Percentiles rank a stretch among this genome's conserved stretches.
phyloP scores from a whole-genome alignment of 2,329 filamentous ascomycete species.

The Ophiosphaerella korrae region DNA sequence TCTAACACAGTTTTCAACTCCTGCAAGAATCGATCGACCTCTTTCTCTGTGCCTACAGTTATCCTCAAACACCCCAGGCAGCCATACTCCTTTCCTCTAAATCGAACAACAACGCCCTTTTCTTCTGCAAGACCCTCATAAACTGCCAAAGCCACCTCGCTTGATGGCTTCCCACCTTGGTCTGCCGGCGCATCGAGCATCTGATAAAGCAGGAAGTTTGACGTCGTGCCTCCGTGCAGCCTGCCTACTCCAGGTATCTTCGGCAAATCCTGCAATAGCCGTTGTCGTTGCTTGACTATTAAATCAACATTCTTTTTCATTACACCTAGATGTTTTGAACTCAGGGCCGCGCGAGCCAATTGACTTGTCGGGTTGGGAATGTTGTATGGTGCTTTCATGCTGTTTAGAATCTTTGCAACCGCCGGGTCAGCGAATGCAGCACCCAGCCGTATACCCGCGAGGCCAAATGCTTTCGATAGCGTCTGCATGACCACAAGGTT shows the following conservation, averaged over 20 bases:
- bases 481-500: slow-evolving; percentile 99
- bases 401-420: slow-evolving; percentile 83
- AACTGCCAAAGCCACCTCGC: slow-evolving; percentile 74
- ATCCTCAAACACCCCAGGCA: slow-evolving; percentile 88
- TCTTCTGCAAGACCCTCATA: slow-evolving; percentile 86
- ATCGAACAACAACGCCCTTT: slow-evolving; percentile 88
- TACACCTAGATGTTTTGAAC: slow-evolving; percentile 67
- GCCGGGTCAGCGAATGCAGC: slow-evolving; percentile 77
- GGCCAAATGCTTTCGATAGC: slow-evolving; percentile 94
- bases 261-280: slow-evolving; percentile 74
- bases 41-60: slow-evolving; percentile 86
- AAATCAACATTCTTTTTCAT: slow-evolving; percentile 74
- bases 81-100: slow-evolving; percentile 89
- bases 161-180: slow-evolving; percentile 72
- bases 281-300: slow-evolving; percentile 77
- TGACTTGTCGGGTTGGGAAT: slow-evolving; percentile 85
- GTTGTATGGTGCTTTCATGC: slow-evolving; percentile 95
- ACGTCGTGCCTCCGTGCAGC: slow-evolving; percentile 77
- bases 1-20: slow-evolving; percentile 64
- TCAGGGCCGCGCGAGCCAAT: slow-evolving; percentile 76
- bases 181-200: slow-evolving; percentile 67
- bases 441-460: slow-evolving; percentile 90
- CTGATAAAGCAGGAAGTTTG: slow-evolving; percentile 92
- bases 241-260: slow-evolving; percentile 77
- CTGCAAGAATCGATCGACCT: slow-evolving; percentile 78